phyloP scores from a whole-genome alignment of 768 basidiomycete genomes.

The Gymnopilus junonius region DNA sequence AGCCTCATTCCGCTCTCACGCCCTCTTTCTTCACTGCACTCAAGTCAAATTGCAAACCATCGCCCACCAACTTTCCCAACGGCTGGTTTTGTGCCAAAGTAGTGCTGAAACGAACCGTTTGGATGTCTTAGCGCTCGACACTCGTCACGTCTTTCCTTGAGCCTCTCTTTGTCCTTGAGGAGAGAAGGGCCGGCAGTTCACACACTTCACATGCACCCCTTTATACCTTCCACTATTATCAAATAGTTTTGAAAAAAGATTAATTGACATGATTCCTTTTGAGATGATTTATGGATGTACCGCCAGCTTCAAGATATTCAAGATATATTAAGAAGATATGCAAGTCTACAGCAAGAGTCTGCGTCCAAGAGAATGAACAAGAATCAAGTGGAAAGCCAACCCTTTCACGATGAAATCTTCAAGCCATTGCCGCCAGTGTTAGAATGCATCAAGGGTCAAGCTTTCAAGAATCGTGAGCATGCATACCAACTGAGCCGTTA shows the following conservation, averaged over 20 bases:
- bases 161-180: conserved; percentile 18
- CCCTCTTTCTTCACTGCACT: conserved; percentile 39
- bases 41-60: conserved; percentile 50
- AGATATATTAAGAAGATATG: neutral
- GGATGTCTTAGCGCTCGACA: conserved; percentile 44
- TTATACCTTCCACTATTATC: neutral
- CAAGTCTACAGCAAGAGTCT: neutral
- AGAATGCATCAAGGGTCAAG: too few species aligned
- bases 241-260: neutral
- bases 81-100: conserved; percentile 48
- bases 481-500: neutral
- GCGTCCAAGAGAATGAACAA: too few species aligned
- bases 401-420: too few species aligned
- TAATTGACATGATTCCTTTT: neutral
- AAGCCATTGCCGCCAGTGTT: too few species aligned
- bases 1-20: conserved; percentile 3
- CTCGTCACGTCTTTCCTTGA: conserved; percentile 26
- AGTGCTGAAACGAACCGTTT: conserved; percentile 36
- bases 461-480: neutral
- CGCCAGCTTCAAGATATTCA: neutral
- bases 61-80: conserved; percentile 21
- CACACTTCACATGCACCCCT: conserved; percentile 22
- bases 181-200: conserved; percentile 44
- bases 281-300: neutral
- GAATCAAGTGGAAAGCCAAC: too few species aligned